Conservation (phyloP, 257 asterid genomes). For the Nicotiana paniculata region DNA sequence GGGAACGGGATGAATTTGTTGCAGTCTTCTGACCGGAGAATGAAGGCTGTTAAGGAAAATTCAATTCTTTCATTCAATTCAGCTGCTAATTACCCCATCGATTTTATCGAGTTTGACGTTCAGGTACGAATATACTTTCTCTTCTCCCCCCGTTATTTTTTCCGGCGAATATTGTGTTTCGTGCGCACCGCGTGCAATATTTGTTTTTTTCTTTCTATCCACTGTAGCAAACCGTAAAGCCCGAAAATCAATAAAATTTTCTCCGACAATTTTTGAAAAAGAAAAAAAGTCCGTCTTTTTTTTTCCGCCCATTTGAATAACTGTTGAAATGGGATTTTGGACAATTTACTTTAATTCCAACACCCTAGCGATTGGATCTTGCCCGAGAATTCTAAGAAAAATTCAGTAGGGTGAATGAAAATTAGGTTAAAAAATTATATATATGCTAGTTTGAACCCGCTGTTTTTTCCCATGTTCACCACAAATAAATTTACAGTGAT, state of each 20-base stretch:
- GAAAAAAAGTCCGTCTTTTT: background rate
- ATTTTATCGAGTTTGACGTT: slow-evolving; percentile 92
- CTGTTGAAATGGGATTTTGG: background rate
- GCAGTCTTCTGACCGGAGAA: slow-evolving; percentile 78
- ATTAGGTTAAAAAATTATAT: background rate
- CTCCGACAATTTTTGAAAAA: background rate
- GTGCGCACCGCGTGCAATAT: background rate
- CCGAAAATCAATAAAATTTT: background rate
- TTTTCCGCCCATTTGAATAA: background rate
- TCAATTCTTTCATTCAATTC: slow-evolving; percentile 76
- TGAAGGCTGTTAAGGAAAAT: slow-evolving; percentile 76
- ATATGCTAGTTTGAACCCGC: background rate
- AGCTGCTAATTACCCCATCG: slow-evolving; percentile 61
- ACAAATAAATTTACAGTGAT: background rate
- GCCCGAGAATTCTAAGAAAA: background rate
- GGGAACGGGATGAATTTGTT: slow-evolving; percentile 89
- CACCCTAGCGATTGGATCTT: background rate
- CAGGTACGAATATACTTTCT: slow-evolving; percentile 44
- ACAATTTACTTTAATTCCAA: background rate
- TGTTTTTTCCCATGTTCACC: background rate
- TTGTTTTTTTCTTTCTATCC: background rate
- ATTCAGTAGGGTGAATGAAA: background rate
- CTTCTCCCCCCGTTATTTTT: background rate
- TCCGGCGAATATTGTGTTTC: background rate
- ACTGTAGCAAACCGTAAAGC: background rate